phyloP scores from a whole-genome alignment of 805 yeast genomes.

The Yarrowia sp. region DNA sequence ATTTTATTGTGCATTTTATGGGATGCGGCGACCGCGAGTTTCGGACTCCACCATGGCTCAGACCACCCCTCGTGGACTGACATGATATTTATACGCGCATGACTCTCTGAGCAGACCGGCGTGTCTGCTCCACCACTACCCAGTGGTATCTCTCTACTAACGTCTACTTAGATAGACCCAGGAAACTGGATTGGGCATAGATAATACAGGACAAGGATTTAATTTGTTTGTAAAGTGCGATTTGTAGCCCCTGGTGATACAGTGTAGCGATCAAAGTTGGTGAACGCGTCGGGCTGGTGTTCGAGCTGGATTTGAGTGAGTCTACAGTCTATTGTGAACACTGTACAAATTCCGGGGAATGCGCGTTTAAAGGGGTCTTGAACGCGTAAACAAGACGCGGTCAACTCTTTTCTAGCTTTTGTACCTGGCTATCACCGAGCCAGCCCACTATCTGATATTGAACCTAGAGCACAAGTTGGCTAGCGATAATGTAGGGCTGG shows the following conservation, averaged over 20 bases:
- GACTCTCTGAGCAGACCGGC: constrained; percentile 43
- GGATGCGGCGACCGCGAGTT: constrained; percentile 1
- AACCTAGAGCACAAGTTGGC: background rate
- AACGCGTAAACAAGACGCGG: constrained; percentile 3
- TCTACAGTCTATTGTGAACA: background rate
- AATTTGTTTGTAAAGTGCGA: too few relatives aligned
- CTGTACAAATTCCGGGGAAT: background rate
- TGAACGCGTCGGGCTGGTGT: background rate
- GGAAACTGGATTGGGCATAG: constrained; percentile 22
- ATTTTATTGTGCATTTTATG: background rate
- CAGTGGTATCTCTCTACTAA: constrained; percentile 31
- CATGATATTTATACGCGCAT: constrained; percentile 22
- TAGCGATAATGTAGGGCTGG: background rate
- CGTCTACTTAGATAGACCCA: constrained; percentile 25
- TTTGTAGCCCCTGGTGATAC: too few relatives aligned
- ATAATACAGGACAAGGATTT: constrained; percentile 8
- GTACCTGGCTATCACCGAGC: constrained; percentile 18
- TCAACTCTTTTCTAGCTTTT: constrained; percentile 4
- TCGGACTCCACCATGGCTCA: constrained; percentile 12
- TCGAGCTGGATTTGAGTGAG: background rate
- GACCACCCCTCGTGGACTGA: background rate
- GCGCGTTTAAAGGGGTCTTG: background rate
- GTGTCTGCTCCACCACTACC: constrained; percentile 39
- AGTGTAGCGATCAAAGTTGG: too few relatives aligned
- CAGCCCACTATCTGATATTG: background rate